Evolutionary conservation across 495 filamentous ascomycete species (phyloP).

Genomic region (Aspergillus hancockii): DNA sequence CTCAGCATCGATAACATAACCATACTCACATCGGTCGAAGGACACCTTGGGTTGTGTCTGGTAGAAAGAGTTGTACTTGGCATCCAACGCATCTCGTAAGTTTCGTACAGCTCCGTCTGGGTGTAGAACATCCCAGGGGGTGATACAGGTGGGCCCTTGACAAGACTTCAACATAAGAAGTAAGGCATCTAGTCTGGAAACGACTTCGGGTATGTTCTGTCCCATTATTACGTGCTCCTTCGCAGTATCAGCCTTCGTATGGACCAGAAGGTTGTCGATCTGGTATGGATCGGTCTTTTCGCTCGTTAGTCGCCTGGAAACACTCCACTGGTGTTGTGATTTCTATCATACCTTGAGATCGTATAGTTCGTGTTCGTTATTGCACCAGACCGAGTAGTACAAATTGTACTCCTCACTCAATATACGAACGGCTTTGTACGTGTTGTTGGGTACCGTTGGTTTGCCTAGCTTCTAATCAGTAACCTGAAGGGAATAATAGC

Average conservation of each 20-base stretch:
- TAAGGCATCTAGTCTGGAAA: no score
- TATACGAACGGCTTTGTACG: conserved; percentile 57
- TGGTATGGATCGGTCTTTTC: conserved; percentile 51
- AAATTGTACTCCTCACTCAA: conserved; percentile 48
- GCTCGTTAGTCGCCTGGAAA: neutral
- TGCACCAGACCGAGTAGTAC: conserved; percentile 62
- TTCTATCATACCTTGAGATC: conserved; percentile 44
- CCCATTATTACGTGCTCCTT: no score
- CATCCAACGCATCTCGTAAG: no score
- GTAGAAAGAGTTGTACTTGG: no score
- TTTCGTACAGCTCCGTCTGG: no score
- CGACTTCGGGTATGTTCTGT: no score
- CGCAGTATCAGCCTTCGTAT: neutral
- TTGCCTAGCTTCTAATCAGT: neutral
- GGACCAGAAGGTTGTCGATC: conserved; percentile 45
- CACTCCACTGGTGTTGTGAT: no score
- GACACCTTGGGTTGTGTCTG: neutral
- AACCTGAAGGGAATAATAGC: conserved; percentile 44
- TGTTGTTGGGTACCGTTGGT: conserved; percentile 42
- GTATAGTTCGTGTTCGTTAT: conserved; percentile 56
- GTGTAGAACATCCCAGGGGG: conserved; percentile 49
- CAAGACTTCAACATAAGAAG: no score
- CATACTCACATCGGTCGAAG: neutral
- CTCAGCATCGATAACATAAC: neutral
- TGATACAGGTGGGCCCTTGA: no score